Percentiles rank a stretch among this genome's conserved stretches.
Evolutionary conservation across 805 yeast species (phyloP).

Genomic region (Tetrapisispora iriomotensis): DNA sequence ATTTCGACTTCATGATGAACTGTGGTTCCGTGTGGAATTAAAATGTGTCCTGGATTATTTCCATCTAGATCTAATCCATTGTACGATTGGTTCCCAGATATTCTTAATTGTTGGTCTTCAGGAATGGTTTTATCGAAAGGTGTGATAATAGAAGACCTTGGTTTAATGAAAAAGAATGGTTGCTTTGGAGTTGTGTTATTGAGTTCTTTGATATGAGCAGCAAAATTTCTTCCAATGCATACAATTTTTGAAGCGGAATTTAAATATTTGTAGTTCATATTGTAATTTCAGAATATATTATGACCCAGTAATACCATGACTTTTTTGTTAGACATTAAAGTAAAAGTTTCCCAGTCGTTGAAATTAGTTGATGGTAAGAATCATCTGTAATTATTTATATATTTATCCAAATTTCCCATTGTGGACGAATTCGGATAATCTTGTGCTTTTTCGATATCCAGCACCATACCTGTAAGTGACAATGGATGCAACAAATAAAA

Average conservation of each 20-base stretch:
- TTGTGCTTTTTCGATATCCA: no score
- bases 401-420: no score
- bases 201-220: constrained; percentile 89
- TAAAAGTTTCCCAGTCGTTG: no score
- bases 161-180: constrained; percentile 91
- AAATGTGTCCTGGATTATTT: constrained; percentile 55
- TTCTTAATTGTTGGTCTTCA: background rate
- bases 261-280: constrained; percentile 44
- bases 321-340: background rate
- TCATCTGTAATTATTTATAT: no score
- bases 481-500: no score
- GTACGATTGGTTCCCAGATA: constrained; percentile 9
- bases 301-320: background rate
- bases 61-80: constrained; percentile 23
- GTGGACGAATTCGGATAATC: no score
- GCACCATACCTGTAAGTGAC: no score
- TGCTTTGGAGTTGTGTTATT: constrained; percentile 71
- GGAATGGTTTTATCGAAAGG: constrained; percentile 32
- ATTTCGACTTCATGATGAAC: constrained; percentile 93
- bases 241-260: constrained; percentile 66
- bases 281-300: no score
- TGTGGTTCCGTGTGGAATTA: constrained; percentile 68
- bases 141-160: constrained; percentile 64
- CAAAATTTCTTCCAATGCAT: constrained; percentile 94
- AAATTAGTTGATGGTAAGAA: no score